Evolutionary conservation across 768 basidiomycete species (phyloP).

Genomic region (Tubosaeta sp.): DNA sequence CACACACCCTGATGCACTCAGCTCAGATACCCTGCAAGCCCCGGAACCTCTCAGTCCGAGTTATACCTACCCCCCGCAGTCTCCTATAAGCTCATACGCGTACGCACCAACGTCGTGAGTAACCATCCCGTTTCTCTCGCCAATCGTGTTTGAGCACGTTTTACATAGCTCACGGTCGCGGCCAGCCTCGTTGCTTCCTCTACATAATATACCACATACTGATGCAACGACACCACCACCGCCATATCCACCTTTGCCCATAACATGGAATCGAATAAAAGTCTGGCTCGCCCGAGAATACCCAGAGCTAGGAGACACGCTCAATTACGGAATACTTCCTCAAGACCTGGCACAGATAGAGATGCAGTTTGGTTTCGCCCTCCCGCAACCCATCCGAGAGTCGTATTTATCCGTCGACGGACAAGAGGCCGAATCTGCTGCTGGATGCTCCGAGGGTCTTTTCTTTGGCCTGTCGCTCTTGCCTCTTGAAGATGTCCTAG

Average conservation of each 20-base stretch:
- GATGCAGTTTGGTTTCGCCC: slow-evolving; percentile 74
- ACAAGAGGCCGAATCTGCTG: slow-evolving; percentile 87
- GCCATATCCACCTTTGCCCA: slow-evolving; percentile 71
- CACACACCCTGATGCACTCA: slow-evolving; percentile 57
- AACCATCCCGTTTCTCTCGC: slow-evolving; percentile 2
- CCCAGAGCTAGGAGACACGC: slow-evolving; percentile 92
- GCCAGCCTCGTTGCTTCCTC: slow-evolving; percentile 59
- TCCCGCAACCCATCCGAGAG: slow-evolving; percentile 87
- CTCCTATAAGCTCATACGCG: slow-evolving; percentile 49
- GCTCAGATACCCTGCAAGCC: slow-evolving; percentile 46
- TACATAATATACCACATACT: slow-evolving; percentile 52
- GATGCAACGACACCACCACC: slow-evolving; percentile 35
- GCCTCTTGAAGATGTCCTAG: slow-evolving; percentile 86
- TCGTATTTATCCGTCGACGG: slow-evolving; percentile 87
- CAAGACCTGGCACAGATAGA: slow-evolving; percentile 79
- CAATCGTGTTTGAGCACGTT: slow-evolving; percentile 2
- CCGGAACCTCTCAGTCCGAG: slow-evolving; percentile 47
- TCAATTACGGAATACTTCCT: slow-evolving; percentile 85
- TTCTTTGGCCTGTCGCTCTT: slow-evolving; percentile 95
- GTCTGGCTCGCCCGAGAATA: slow-evolving; percentile 82
- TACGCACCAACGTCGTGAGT: slow-evolving; percentile 56
- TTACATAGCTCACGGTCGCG: slow-evolving; percentile 40
- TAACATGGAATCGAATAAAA: slow-evolving; percentile 82
- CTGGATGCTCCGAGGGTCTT: slow-evolving; percentile 84
- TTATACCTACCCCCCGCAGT: slow-evolving; percentile 79